Percentiles rank a stretch among this genome's conserved stretches.
Conservation (phyloP, 176 grass and related monocot genomes). For the Rhynchospora tenuis region DNA sequence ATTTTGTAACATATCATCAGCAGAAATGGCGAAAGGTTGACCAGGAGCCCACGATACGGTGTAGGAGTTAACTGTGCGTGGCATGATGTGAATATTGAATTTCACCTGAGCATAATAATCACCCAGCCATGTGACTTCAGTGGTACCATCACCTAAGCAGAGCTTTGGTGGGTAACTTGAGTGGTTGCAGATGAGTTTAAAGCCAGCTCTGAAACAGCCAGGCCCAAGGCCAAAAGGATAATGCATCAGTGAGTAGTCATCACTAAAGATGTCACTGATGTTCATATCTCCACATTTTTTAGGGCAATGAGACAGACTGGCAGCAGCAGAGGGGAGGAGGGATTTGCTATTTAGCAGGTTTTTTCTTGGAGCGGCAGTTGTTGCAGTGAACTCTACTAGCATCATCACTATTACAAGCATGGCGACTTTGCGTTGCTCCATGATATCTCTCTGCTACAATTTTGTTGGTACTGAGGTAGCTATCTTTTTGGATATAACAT, state of each 20-base stretch:
- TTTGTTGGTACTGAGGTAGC: neutral
- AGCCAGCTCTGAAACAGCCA: conserved; percentile 22
- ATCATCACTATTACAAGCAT: neutral
- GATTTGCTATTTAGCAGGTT: neutral
- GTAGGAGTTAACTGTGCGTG: too few relatives aligned
- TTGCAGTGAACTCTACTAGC: neutral
- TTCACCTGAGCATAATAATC: neutral
- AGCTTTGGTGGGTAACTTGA: neutral
- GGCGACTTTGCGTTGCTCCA: neutral
- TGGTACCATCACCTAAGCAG: neutral
- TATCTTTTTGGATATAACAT: neutral
- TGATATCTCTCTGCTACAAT: neutral
- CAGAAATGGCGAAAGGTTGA: too few relatives aligned
- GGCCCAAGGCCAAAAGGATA: conserved; percentile 31
- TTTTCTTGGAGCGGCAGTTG: neutral
- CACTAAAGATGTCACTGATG: neutral
- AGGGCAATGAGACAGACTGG: neutral
- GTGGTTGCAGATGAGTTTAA: conserved; percentile 32
- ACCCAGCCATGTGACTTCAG: neutral
- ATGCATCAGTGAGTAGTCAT: too few relatives aligned
- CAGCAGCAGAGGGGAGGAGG: neutral
- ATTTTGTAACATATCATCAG: too few relatives aligned
- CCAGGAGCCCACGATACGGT: too few relatives aligned
- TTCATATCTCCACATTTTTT: conserved; percentile 6
- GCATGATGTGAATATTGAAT: too few relatives aligned